Conservation (phyloP, 805 yeast genomes). For the Teunomyces funiuensis region DNA sequence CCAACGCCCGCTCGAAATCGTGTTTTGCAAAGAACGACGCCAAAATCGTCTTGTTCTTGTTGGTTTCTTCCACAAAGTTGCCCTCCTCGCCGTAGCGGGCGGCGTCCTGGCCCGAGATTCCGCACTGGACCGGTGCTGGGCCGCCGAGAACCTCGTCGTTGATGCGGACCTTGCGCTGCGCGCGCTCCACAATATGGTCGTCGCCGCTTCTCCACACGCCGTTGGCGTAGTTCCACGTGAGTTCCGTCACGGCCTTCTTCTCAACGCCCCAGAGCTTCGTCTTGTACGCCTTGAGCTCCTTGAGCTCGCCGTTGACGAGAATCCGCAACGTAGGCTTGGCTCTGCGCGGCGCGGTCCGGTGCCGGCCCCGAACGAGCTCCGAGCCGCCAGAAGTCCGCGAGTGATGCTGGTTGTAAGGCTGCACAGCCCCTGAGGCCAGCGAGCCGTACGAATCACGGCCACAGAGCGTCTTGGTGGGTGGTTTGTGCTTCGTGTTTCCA, state of each 20-base stretch:
- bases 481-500: slow-evolving; percentile 35
- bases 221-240: slow-evolving; percentile 60
- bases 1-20: slow-evolving; percentile 40
- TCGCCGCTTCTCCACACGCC: slow-evolving; percentile 80
- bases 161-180: slow-evolving; percentile 15
- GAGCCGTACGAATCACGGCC: slow-evolving; percentile 40
- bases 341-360: slow-evolving; percentile 54
- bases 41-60: slow-evolving; percentile 30
- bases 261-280: slow-evolving; percentile 91
- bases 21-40: slow-evolving; percentile 32
- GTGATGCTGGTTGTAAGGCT: slow-evolving; percentile 22
- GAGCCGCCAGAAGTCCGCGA: slow-evolving; percentile 35
- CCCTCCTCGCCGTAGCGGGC: slow-evolving; percentile 22
- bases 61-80: slow-evolving; percentile 19
- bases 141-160: slow-evolving; percentile 10
- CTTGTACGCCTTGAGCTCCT: slow-evolving; percentile 60
- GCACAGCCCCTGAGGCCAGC: slow-evolving; percentile 27
- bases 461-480: slow-evolving; percentile 28
- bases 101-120: slow-evolving; percentile 25
- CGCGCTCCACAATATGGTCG: slow-evolving; percentile 73
- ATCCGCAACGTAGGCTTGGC: slow-evolving; percentile 66
- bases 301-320: slow-evolving; percentile 54
- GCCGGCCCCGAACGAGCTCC: slow-evolving; percentile 56
- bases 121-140: slow-evolving; percentile 18
- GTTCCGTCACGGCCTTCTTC: slow-evolving; percentile 55